Conservation (phyloP, 306 rosid species). For the Clitoria ternatea region DNA sequence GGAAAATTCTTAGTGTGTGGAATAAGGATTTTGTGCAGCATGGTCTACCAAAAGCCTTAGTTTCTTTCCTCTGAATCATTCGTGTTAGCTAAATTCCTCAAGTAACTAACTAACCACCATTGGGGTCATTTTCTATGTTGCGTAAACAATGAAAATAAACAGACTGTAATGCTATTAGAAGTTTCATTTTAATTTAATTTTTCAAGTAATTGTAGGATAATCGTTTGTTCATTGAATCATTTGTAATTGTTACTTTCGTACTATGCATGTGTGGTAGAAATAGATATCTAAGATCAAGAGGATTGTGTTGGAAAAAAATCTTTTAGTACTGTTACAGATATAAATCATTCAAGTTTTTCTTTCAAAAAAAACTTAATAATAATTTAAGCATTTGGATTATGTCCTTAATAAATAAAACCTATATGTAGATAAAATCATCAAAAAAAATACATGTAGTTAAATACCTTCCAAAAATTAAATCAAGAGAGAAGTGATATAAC, state of each 20-base stretch:
- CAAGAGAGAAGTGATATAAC: no score
- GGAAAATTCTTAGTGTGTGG: neutral
- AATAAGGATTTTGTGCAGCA: neutral
- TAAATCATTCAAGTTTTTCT: neutral
- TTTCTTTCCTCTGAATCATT: constrained; percentile 5
- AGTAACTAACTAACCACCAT: constrained; percentile 16
- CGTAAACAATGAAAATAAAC: neutral
- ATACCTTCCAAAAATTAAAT: no score
- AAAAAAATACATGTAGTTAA: no score
- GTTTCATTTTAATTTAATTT: neutral
- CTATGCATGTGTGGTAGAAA: neutral
- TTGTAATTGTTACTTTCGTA: neutral
- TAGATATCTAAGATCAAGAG: neutral
- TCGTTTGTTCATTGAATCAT: neutral
- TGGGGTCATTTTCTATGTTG: constrained; percentile 1
- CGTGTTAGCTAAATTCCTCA: neutral
- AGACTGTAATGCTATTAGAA: neutral
- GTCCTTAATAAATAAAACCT: neutral
- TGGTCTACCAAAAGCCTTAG: constrained; percentile 22
- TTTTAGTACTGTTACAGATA: neutral
- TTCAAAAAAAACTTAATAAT: neutral
- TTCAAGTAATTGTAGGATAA: neutral
- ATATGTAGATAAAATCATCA: no score
- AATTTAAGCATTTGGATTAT: neutral
- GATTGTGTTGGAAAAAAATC: neutral